These are phyloP conservation scores for Dryas drummondii DNA, from an alignment of 306 rosid genomes.

Conservation along the genomic window DNA sequence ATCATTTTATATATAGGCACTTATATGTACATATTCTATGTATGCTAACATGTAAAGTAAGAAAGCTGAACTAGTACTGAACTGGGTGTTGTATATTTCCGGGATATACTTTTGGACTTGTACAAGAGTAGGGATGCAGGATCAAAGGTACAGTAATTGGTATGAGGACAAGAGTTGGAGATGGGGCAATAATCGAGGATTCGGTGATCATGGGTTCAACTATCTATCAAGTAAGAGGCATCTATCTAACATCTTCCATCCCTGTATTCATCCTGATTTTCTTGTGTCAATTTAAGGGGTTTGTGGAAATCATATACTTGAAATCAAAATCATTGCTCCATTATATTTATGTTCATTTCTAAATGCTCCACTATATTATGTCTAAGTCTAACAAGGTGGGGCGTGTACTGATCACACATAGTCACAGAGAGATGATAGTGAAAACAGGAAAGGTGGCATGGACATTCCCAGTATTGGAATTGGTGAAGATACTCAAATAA, in stretches of 20 bases:
- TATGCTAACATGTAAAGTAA: neutral
- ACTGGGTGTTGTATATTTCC: neutral
- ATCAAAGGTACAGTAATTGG: slow-evolving; percentile 38
- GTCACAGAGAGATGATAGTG: slow-evolving; percentile 12
- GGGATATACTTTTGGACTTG: slow-evolving; percentile 6
- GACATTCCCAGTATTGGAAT: slow-evolving; percentile 34
- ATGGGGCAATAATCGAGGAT: slow-evolving; percentile 36
- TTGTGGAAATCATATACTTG: neutral
- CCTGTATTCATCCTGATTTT: neutral
- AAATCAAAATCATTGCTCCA: neutral
- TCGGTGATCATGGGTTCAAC: slow-evolving; percentile 41
- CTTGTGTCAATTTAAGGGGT: neutral
- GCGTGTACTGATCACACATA: neutral
- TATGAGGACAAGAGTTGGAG: slow-evolving; percentile 33
- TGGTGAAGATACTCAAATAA: slow-evolving; percentile 33
- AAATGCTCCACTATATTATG: too few species aligned
- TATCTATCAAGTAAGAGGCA: slow-evolving; percentile 28
- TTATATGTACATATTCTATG: too few species aligned
- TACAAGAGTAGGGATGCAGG: slow-evolving; percentile 39
- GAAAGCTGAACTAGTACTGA: neutral
- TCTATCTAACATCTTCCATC: neutral
- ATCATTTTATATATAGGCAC: neutral
- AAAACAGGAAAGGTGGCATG: slow-evolving; percentile 1
- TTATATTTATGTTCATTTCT: neutral
- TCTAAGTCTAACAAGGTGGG: too few species aligned